Conservation (phyloP, 2,329 filamentous ascomycete species). For the Lachnellula arida region DNA sequence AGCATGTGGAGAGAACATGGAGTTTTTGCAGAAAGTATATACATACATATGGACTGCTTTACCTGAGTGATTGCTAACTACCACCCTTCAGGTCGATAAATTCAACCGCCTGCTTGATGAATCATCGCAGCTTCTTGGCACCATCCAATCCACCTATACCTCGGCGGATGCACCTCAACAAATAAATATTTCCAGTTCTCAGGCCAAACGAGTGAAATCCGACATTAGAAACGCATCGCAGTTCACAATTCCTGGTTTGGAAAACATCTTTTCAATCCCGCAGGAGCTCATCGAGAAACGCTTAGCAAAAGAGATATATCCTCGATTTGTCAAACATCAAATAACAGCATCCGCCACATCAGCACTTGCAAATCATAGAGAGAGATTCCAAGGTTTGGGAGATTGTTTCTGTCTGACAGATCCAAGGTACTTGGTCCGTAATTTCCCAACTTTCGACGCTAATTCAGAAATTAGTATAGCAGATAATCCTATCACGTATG, state of each 20-base stretch:
- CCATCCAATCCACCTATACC: conserved; percentile 42
- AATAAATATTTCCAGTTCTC: conserved; percentile 22
- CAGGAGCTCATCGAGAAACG: conserved; percentile 41
- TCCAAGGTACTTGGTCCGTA: conserved; percentile 31
- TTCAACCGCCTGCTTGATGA: conserved; percentile 43
- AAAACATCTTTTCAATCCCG: conserved; percentile 37
- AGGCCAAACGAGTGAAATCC: conserved; percentile 15
- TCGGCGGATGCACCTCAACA: conserved; percentile 29
- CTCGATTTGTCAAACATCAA: conserved; percentile 49
- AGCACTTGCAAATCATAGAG: conserved; percentile 40
- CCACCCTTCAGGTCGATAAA: conserved; percentile 35
- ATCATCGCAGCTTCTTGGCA: conserved; percentile 41
- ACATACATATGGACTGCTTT: background rate
- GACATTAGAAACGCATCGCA: conserved; percentile 21
- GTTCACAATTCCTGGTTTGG: conserved; percentile 28
- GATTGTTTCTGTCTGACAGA: conserved; percentile 56
- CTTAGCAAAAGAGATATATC: conserved; percentile 44
- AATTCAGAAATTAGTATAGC: conserved; percentile 29
- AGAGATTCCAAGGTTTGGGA: conserved; percentile 49
- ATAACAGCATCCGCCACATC: conserved; percentile 42
- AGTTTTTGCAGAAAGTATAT: conserved; percentile 46
- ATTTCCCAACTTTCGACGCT: background rate
- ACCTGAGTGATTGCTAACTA: background rate
- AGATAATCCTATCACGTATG: conserved; percentile 47
- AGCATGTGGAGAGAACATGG: conserved; percentile 46